Evolutionary conservation across 2,329 filamentous ascomycete species (phyloP).

Genomic region (Ophiocordyceps camponoti-leonardi): DNA sequence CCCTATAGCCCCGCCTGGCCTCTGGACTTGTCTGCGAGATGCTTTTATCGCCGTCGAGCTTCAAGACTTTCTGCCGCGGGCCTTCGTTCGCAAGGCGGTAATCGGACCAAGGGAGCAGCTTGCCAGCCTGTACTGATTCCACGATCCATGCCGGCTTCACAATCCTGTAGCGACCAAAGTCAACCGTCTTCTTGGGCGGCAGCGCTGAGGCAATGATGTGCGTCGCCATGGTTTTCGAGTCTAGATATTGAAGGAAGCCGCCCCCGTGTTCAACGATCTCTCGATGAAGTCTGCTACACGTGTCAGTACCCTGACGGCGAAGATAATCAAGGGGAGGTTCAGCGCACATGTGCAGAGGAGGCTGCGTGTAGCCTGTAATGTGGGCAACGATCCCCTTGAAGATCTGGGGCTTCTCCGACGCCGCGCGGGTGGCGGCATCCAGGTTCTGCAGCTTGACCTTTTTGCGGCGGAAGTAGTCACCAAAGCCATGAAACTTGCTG

Average conservation of each 20-base stretch:
- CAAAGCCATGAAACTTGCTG: slow-evolving; percentile 76
- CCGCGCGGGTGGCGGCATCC: slow-evolving; percentile 62
- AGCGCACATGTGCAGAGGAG: slow-evolving; percentile 58
- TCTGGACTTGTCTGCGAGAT: slow-evolving; percentile 47
- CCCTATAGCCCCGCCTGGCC: slow-evolving; percentile 47
- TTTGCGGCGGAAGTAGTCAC: slow-evolving; percentile 86
- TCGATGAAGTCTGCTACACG: slow-evolving; percentile 43
- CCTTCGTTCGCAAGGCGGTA: slow-evolving; percentile 80
- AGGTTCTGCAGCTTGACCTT: slow-evolving; percentile 95
- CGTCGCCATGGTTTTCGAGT: slow-evolving; percentile 86
- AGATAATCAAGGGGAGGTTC: not conserved
- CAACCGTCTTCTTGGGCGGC: slow-evolving; percentile 81
- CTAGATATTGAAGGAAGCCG: slow-evolving; percentile 84
- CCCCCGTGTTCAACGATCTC: slow-evolving; percentile 89
- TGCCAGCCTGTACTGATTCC: slow-evolving; percentile 71
- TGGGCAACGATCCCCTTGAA: slow-evolving; percentile 85
- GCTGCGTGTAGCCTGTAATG: slow-evolving; percentile 92
- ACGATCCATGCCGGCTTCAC: slow-evolving; percentile 92
- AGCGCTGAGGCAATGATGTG: slow-evolving; percentile 87
- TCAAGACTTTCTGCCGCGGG: slow-evolving; percentile 61
- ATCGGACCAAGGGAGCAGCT: slow-evolving; percentile 66
- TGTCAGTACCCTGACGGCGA: slow-evolving; percentile 4
- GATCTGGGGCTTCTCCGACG: slow-evolving; percentile 57
- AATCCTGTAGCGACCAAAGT: slow-evolving; percentile 75
- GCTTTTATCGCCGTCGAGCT: slow-evolving; percentile 42